Evolutionary conservation across 2,329 filamentous ascomycete species (phyloP), one percentile per base, ranked within the genome.

Genomic region (Pezicula radicicola): DNA sequence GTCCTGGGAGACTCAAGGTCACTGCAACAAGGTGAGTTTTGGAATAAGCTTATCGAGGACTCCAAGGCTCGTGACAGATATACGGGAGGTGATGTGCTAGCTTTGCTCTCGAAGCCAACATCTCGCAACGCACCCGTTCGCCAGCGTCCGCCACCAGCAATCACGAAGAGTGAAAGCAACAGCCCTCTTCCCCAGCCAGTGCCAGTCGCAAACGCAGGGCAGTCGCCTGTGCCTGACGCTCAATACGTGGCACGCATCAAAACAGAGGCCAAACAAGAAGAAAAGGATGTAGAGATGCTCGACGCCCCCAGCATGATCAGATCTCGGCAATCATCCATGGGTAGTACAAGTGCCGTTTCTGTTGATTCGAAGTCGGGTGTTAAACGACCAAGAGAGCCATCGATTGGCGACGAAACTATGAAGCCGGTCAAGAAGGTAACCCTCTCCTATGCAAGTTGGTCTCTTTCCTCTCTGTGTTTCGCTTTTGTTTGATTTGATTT

Each of bases 1-100:
- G 93, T 99, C 52, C 79, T 99, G 25, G 94, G 94, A 60, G 95
- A 97, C 70, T 94, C 94, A 0, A 80, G 87, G 52, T 91, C 92
- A 33, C 78, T 99, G 48, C 77, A 87, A 21, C 88, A 95, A 65
- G 94, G 94, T 54, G 84, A 94, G 65, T 97, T 91, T 70, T 99
- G 95, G 94, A 84, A 81, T 56, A 87, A 86, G 57, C 78, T 99
- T 41, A 90, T 99, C 49, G 80, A 88, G 33, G 89, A 99, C 70
- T 88, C 94, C 6, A 84, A 84, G 62, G 69, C 72, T 18, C 83
- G 94, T 64, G 80, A 88, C 55, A 75, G 86, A 9, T 96, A 94
- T 68, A 96, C 89, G 0, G 78, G 82, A 40, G 92, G 83, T 12
- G 75, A 88, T 63, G 65, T 88, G 2, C 64, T 75, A 53, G 70